Conservation (phyloP, 2,329 filamentous ascomycete genomes). For the Lomentospora prolificans region DNA sequence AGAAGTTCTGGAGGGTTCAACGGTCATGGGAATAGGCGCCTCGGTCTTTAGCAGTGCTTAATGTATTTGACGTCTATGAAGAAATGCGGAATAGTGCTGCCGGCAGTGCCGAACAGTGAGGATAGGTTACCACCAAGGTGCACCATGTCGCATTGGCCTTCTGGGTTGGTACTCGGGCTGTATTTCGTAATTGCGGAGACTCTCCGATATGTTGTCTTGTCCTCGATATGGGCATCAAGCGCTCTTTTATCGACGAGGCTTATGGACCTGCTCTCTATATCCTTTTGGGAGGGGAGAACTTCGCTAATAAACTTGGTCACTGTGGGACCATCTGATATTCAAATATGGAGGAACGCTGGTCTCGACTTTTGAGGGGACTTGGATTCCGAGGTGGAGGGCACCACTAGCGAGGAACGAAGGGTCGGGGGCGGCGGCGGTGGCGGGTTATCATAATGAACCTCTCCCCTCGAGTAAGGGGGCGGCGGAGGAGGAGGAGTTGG, state of each 20-base stretch:
- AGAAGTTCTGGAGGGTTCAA: no score
- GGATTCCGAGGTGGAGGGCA: neutral
- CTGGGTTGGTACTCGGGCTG: conserved; percentile 15
- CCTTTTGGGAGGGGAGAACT: conserved; percentile 21
- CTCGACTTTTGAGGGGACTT: neutral
- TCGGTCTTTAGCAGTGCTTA: no score
- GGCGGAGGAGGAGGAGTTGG: conserved; percentile 27
- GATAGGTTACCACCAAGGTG: conserved; percentile 19
- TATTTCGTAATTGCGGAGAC: conserved; percentile 11
- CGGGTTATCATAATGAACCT: neutral
- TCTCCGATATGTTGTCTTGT: neutral
- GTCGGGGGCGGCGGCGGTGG: conserved; percentile 34
- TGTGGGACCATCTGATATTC: neutral
- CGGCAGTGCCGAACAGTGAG: conserved; percentile 11
- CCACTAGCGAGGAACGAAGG: neutral
- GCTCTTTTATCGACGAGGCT: conserved; percentile 14
- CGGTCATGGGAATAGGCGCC: no score
- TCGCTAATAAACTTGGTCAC: neutral
- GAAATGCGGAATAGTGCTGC: neutral
- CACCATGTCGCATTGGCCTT: conserved; percentile 16
- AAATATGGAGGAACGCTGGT: neutral
- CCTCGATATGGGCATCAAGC: neutral
- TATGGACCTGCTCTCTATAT: conserved; percentile 14
- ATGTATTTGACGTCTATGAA: neutral
- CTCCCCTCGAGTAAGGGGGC: conserved; percentile 15